Percentiles rank a stretch among this genome's conserved stretches.
These are phyloP conservation scores for Friedmanniomyces simplex DNA, from an alignment of 495 filamentous ascomycete genomes.

Conservation along the genomic window DNA sequence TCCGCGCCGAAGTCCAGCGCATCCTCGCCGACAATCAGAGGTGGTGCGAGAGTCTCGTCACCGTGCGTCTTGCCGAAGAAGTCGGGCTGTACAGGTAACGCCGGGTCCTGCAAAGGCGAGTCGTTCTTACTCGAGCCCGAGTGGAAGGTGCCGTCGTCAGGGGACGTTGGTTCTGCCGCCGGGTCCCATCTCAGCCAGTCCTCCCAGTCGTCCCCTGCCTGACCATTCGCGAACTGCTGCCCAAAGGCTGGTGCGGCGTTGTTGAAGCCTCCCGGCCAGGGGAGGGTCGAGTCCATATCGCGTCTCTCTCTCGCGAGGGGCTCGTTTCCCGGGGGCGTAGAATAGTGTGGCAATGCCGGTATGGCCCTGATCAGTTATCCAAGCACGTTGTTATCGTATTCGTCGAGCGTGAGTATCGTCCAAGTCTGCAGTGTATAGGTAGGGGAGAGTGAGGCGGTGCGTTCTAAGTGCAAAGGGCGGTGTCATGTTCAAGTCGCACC, in stretches of 20 bases:
- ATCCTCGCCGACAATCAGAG: conserved; percentile 17
- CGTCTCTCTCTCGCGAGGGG: too few relatives aligned
- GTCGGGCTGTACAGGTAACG: conserved; percentile 2
- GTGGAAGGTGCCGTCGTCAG: conserved; percentile 13
- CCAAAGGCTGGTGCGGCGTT: background rate
- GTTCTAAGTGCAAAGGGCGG: too few relatives aligned
- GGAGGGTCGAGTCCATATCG: background rate
- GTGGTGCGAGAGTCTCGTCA: conserved; percentile 12
- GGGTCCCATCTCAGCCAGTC: conserved; percentile 31
- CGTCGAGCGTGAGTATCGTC: too few relatives aligned
- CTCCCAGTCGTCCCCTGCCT: conserved; percentile 24
- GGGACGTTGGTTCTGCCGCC: conserved; percentile 5
- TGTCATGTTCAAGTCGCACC: too few relatives aligned
- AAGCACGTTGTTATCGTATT: too few relatives aligned
- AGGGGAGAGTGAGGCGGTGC: too few relatives aligned
- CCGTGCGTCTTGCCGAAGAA: conserved; percentile 1
- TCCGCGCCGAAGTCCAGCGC: conserved; percentile 4
- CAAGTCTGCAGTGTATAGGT: too few relatives aligned
- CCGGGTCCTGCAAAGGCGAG: conserved; percentile 15
- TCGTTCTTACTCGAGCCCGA: conserved; percentile 24
- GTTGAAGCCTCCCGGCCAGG: background rate
- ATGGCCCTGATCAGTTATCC: too few relatives aligned
- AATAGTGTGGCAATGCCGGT: too few relatives aligned
- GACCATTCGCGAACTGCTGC: background rate
- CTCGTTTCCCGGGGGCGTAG: too few relatives aligned